Evolutionary conservation across 2,329 filamentous ascomycete species (phyloP), one percentile per base, ranked within the genome.

Genomic region (Dactylellina drechsleri): DNA sequence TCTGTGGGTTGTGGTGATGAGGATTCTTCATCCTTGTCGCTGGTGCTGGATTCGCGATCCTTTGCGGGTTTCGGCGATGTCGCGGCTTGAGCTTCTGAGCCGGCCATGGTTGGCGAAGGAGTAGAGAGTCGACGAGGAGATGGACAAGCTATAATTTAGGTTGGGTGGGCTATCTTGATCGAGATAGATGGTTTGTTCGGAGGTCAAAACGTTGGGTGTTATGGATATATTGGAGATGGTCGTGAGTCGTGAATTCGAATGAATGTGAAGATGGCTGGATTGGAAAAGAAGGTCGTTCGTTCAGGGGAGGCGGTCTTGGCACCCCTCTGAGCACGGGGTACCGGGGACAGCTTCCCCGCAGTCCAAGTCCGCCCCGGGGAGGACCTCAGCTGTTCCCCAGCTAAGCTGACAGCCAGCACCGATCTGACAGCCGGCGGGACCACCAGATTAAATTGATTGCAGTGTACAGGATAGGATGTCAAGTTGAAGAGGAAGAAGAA

Each of bases 21-120:
- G 10, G 62, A 64, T 7, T 65, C 71, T 40, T 56, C 66, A 16
- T 47, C 43, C 31, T 8, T 36, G 60, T 60, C 60, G 59, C 67
- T 65, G 56, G 16, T 20, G 62, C 43, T 45, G 20, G 65, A 64
- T 60, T 75, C 71, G 64, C 59, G 64, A 67, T 65, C 71, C 58
- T 58, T 43, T 20, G 65, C 64, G 53, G 58, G 58, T 68, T 75
- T 67, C 64, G 71, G 71, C 41, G 71, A 64, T 68, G 71, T 68
- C 64, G 64, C 71, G 71, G 45, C 31, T 50, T 61, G 41, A 4
- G 56, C 16, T 15, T 75, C 59, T 23, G 71, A 65, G 49, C 57
- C 70, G 18, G 70, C 64, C 71, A 75, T 75, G 64, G 71, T 68
- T 62, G 45, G 58, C 36, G 45, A 36, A 50, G 28, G 16, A n/a